phyloP scores from a whole-genome alignment of 352 stramenopile genomes.

The Discostella stelligera region DNA sequence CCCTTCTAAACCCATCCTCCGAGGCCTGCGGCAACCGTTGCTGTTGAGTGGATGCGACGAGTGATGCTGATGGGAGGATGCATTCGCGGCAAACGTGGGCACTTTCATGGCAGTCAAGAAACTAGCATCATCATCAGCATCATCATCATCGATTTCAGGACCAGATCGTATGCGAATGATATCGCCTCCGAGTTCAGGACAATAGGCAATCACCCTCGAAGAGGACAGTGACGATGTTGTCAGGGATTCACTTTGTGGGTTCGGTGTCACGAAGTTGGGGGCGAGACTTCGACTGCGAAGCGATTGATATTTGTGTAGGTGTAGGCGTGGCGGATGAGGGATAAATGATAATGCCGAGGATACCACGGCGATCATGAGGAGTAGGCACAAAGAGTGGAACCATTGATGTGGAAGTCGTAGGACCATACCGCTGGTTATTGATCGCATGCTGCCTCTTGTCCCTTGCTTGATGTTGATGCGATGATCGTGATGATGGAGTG shows the following conservation, averaged over 20 bases:
- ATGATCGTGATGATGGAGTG: too few species aligned
- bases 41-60: background rate
- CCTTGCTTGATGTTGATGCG: too few species aligned
- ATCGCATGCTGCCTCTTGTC: background rate
- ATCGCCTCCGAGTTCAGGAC: constrained; percentile 35
- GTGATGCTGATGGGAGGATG: background rate
- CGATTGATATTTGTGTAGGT: background rate
- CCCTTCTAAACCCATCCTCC: constrained; percentile 58
- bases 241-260: background rate
- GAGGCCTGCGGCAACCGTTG: background rate
- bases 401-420: background rate
- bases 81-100: constrained; percentile 61
- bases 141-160: constrained; percentile 37
- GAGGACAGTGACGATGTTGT: background rate
- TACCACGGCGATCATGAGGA: background rate
- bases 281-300: background rate
- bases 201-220: constrained; percentile 23
- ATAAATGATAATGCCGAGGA: background rate
- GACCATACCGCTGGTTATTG: background rate
- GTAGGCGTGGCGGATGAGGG: background rate
- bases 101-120: constrained; percentile 55
- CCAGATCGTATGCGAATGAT: constrained; percentile 35
- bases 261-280: background rate
- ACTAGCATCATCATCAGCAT: constrained; percentile 2
- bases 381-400: background rate